These are phyloP conservation scores for Phytophthora cajani DNA, from an alignment of 352 stramenopile genomes.

Conservation along the genomic window DNA sequence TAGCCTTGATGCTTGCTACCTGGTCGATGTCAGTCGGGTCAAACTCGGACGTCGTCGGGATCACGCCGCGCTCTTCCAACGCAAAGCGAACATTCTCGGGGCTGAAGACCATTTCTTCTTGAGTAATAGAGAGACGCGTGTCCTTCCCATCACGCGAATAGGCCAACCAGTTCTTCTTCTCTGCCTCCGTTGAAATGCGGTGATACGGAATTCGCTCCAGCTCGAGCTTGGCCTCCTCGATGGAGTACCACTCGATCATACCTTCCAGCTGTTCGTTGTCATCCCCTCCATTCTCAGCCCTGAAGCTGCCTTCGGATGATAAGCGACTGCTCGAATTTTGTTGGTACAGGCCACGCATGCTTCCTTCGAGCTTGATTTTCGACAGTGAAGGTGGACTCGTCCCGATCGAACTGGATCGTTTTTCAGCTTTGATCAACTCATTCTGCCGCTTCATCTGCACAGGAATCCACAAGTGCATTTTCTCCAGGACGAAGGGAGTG, in stretches of 20 bases:
- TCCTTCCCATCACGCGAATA: slow-evolving; percentile 69
- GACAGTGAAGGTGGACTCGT: slow-evolving; percentile 6
- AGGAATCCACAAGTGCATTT: slow-evolving; percentile 59
- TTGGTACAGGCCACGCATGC: slow-evolving; percentile 1
- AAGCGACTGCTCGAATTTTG: slow-evolving; percentile 14
- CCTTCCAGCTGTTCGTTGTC: slow-evolving; percentile 66
- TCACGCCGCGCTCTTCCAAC: slow-evolving; percentile 72
- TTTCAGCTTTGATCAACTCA: slow-evolving; percentile 16
- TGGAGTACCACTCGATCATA: slow-evolving; percentile 74
- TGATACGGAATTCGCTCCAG: slow-evolving; percentile 70
- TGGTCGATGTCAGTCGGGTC: slow-evolving; percentile 4
- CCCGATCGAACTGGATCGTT: slow-evolving; percentile 13
- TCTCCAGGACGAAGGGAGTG: slow-evolving; percentile 74
- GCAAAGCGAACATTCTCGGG: slow-evolving; percentile 62
- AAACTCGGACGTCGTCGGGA: slow-evolving; percentile 46
- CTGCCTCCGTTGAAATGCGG: slow-evolving; percentile 65
- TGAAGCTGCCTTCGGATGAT: slow-evolving; percentile 10
- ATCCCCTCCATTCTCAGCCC: slow-evolving; percentile 17
- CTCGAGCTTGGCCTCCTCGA: slow-evolving; percentile 73
- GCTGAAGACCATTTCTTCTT: slow-evolving; percentile 71
- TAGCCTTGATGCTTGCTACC: background rate
- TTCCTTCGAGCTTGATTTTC: slow-evolving; percentile 11
- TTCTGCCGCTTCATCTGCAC: slow-evolving; percentile 1
- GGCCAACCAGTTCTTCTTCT: slow-evolving; percentile 55
- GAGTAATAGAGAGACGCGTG: slow-evolving; percentile 59